phyloP scores from a whole-genome alignment of 352 stramenopile species.

The Peronospora destructor region DNA sequence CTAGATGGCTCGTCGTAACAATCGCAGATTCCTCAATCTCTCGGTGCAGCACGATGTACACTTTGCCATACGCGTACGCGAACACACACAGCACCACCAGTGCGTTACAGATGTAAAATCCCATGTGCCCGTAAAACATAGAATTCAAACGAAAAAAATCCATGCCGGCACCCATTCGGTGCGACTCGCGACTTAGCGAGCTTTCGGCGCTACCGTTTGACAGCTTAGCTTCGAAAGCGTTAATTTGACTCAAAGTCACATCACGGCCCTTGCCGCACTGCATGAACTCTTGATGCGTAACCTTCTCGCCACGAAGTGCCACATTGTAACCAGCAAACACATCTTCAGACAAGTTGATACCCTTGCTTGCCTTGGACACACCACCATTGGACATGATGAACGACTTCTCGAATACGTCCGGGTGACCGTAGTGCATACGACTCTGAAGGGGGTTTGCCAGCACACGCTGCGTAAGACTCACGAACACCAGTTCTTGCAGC shows the following conservation, averaged over 20 bases:
- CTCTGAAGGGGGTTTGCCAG: slow-evolving; percentile 65
- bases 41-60: slow-evolving; percentile 78
- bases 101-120: slow-evolving; percentile 85
- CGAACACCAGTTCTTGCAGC: slow-evolving; percentile 82
- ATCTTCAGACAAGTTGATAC: slow-evolving; percentile 88
- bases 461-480: slow-evolving; percentile 81
- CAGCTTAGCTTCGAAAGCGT: slow-evolving; percentile 83
- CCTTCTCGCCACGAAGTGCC: slow-evolving; percentile 62
- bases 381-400: slow-evolving; percentile 83
- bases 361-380: slow-evolving; percentile 80
- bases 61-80: slow-evolving; percentile 73
- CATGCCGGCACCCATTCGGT: slow-evolving; percentile 78
- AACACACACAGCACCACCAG: slow-evolving; percentile 79
- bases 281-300: slow-evolving; percentile 85
- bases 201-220: slow-evolving; percentile 76
- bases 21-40: slow-evolving; percentile 71
- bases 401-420: slow-evolving; percentile 84
- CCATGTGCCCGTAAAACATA: slow-evolving; percentile 87
- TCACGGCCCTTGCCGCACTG: slow-evolving; percentile 85
- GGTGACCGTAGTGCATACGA: slow-evolving; percentile 86
- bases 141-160: slow-evolving; percentile 87
- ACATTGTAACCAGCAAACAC: slow-evolving; percentile 86
- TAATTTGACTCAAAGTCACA: slow-evolving; percentile 84
- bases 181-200: slow-evolving; percentile 69
- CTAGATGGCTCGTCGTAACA: slow-evolving; percentile 61